A percentile compares a stretch with the other conserved stretches of the same genome.
Conservation (phyloP, 1,284 basidiomycete species). For the Hemileia vastatrix region DNA sequence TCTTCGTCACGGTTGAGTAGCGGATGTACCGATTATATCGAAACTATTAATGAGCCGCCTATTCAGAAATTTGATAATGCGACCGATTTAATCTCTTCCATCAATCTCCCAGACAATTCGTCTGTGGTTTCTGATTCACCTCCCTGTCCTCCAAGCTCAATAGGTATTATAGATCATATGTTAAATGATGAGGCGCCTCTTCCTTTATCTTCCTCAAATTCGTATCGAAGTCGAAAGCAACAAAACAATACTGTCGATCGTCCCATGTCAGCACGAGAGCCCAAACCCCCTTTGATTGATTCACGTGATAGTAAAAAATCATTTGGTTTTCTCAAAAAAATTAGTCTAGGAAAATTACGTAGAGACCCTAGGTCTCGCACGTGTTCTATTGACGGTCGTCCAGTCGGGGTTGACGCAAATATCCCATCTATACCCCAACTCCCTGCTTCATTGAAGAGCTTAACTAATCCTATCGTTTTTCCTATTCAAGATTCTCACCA, state of each 20-base stretch:
- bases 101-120: neutral
- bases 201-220: slow-evolving; percentile 4
- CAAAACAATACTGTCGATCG: neutral
- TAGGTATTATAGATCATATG: no score
- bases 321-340: slow-evolving; percentile 22
- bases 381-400: neutral
- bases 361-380: slow-evolving; percentile 14
- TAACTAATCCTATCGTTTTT: neutral
- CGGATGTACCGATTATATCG: no score
- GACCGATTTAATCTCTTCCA: no score
- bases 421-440: neutral
- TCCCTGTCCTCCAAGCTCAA: no score
- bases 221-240: slow-evolving; percentile 14
- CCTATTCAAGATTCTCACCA: neutral
- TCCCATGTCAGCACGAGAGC: slow-evolving; percentile 7
- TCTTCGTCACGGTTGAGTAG: no score
- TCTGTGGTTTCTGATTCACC: no score
- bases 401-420: neutral
- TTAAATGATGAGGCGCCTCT: slow-evolving; percentile 1
- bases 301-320: slow-evolving; percentile 14
- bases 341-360: slow-evolving; percentile 18
- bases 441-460: neutral
- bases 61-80: no score
- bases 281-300: neutral
- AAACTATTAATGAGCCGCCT: no score